Conservation (phyloP, 257 asterid species). For the Anisodus tanguticus region DNA sequence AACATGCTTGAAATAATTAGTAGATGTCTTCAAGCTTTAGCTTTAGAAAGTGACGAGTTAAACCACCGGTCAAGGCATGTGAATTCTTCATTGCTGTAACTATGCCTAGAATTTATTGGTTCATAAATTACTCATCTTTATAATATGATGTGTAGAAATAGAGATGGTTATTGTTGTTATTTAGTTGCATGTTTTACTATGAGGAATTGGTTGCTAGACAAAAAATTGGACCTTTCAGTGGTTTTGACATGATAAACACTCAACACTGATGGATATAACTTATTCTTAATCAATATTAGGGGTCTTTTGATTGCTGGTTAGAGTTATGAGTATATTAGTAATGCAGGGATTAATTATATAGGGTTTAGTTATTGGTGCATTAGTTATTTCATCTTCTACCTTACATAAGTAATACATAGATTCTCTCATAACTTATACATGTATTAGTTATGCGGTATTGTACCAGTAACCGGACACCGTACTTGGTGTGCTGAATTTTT, state of each 20-base stretch:
- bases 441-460: no score
- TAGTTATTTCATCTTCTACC: no score
- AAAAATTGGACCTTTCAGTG: not conserved
- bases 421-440: no score
- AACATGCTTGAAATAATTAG: not conserved
- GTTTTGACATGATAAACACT: not conserved
- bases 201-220: not conserved
- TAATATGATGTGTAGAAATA: not conserved
- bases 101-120: not conserved
- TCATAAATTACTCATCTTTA: not conserved
- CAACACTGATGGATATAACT: not conserved
- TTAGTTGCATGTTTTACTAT: not conserved
- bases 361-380: no score
- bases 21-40: not conserved
- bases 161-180: not conserved
- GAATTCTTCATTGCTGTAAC: not conserved
- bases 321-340: no score
- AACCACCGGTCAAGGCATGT: not conserved
- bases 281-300: not conserved
- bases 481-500: no score
- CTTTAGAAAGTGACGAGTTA: not conserved
- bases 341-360: no score
- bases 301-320: no score
- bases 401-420: no score
- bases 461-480: no score